phyloP scores from a whole-genome alignment of 2,329 filamentous ascomycete genomes.

The Nigrospora oryzae region DNA sequence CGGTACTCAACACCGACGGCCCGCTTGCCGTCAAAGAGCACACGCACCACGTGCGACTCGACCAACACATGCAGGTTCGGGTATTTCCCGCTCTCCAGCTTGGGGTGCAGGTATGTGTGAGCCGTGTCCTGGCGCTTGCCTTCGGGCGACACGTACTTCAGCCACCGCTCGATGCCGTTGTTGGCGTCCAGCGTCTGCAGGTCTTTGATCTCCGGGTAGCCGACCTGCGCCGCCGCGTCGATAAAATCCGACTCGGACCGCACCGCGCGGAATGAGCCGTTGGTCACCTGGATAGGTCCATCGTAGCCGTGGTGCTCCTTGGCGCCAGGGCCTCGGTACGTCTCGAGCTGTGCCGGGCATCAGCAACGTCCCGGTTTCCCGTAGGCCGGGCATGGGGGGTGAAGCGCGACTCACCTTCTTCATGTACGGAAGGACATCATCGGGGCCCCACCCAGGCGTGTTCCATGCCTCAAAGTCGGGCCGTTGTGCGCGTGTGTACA shows the following conservation, averaged over 20 bases:
- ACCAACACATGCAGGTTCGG: constrained; percentile 21
- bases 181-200: constrained; percentile 35
- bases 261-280: constrained; percentile 31
- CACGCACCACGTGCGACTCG: constrained; percentile 26
- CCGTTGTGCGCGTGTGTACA: constrained; percentile 25
- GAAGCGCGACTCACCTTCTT: constrained; percentile 30
- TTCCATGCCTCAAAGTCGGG: constrained; percentile 23
- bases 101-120: constrained; percentile 17
- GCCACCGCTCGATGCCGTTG: constrained; percentile 20
- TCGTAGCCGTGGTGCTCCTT: constrained; percentile 33
- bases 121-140: constrained; percentile 19
- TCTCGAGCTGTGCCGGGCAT: constrained; percentile 27
- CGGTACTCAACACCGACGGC: constrained; percentile 40
- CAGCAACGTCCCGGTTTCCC: constrained; percentile 21
- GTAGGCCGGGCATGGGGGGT: too few relatives aligned
- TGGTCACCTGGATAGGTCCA: constrained; percentile 40
- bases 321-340: constrained; percentile 23
- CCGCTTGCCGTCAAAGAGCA: constrained; percentile 43
- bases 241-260: constrained; percentile 35
- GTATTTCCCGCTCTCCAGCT: constrained; percentile 16
- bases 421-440: constrained; percentile 36
- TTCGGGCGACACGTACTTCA: constrained; percentile 14
- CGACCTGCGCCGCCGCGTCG: constrained; percentile 31
- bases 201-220: constrained; percentile 39
- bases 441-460: constrained; percentile 18